These are phyloP conservation scores for Artomyces pyxidatus DNA, from an alignment of 768 basidiomycete genomes.

Conservation along the genomic window DNA sequence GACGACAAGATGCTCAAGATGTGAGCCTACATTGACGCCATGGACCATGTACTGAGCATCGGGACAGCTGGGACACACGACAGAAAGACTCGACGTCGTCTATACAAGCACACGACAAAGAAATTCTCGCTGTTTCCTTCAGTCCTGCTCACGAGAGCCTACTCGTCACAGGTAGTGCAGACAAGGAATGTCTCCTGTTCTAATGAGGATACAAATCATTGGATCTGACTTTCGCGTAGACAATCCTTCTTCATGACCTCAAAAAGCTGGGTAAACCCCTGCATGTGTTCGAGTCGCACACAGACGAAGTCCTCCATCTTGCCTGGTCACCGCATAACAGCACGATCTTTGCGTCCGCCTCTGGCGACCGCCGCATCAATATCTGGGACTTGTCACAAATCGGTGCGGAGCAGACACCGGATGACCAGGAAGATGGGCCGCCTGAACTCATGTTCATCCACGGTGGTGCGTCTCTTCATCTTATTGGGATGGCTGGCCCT, in stretches of 20 bases:
- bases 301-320: slow-evolving; percentile 89
- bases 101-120: slow-evolving; percentile 81
- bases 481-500: neutral
- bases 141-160: slow-evolving; percentile 76
- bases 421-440: slow-evolving; percentile 97
- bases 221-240: slow-evolving; percentile 37
- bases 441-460: slow-evolving; percentile 95
- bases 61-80: slow-evolving; percentile 85
- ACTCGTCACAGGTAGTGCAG: slow-evolving; percentile 85
- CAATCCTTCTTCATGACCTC: slow-evolving; percentile 81
- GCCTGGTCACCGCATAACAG: slow-evolving; percentile 93
- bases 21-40: slow-evolving; percentile 37
- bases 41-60: neutral
- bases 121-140: slow-evolving; percentile 88
- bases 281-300: slow-evolving; percentile 89
- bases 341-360: slow-evolving; percentile 91
- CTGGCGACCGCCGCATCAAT: slow-evolving; percentile 87
- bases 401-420: slow-evolving; percentile 93
- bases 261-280: slow-evolving; percentile 66
- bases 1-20: slow-evolving; percentile 93
- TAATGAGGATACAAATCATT: neutral
- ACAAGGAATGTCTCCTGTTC: slow-evolving; percentile 56
- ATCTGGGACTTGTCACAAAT: slow-evolving; percentile 92
- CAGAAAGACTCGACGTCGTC: slow-evolving; percentile 57
- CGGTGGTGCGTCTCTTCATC: slow-evolving; percentile 52